Percentiles rank a stretch among this genome's conserved stretches.
Evolutionary conservation across 2,329 filamentous ascomycete species (phyloP).

Genomic region (Xylariaceae sp.): DNA sequence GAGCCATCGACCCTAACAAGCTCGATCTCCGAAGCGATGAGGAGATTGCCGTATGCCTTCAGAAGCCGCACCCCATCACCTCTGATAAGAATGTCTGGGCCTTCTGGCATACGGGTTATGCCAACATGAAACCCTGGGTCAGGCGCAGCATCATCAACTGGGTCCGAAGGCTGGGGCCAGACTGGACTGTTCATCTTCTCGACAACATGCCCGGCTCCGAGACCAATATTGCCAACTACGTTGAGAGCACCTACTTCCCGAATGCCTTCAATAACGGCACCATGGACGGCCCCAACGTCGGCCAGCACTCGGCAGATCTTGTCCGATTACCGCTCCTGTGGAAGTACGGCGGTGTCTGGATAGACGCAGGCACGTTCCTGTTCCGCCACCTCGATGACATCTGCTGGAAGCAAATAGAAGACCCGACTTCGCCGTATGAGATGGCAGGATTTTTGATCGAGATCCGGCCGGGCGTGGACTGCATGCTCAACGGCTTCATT

Average conservation of each 20-base stretch:
- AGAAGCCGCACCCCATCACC: conserved; percentile 29
- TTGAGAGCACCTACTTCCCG: conserved; percentile 36
- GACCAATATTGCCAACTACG: conserved; percentile 36
- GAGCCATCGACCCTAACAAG: conserved; percentile 22
- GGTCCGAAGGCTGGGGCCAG: conserved; percentile 35
- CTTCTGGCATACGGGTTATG: conserved; percentile 39
- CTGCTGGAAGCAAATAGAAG: conserved; percentile 40
- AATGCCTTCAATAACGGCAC: conserved; percentile 40
- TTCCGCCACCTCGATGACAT: conserved; percentile 40
- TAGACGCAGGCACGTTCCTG: conserved; percentile 42
- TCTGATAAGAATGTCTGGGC: conserved; percentile 43
- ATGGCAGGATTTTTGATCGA: conserved; percentile 31
- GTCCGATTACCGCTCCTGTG: conserved; percentile 41
- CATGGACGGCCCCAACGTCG: conserved; percentile 42
- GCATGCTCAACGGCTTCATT: conserved; percentile 41
- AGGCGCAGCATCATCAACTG: conserved; percentile 38
- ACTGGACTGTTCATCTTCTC: conserved; percentile 41
- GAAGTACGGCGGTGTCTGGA: conserved; percentile 41
- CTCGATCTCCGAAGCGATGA: conserved; percentile 31
- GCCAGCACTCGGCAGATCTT: conserved; percentile 45
- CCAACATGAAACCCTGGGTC: conserved; percentile 34
- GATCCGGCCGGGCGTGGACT: conserved; percentile 26
- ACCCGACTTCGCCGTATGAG: conserved; percentile 36
- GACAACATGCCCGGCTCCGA: conserved; percentile 36
- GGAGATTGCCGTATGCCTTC: conserved; percentile 33